phyloP scores from a whole-genome alignment of 208 protist species.

The Acanthamoeba sp. region DNA sequence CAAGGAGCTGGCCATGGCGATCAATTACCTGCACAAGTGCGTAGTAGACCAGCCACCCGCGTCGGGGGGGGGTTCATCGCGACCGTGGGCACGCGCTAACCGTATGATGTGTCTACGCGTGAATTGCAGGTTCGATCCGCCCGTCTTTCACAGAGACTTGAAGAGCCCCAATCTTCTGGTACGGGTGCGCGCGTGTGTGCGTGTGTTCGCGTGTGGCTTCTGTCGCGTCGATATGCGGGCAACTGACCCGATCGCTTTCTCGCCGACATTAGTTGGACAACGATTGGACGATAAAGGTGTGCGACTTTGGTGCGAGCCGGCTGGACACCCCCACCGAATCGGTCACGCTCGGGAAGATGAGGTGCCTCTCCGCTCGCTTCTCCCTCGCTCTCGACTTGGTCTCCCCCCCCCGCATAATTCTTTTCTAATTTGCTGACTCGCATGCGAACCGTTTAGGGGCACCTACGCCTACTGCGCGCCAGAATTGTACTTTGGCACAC shows the following conservation, averaged over 20 bases:
- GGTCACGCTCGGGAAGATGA: constrained; percentile 17
- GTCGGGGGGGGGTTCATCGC: no score
- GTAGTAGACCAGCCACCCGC: no score
- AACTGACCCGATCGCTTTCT: no score
- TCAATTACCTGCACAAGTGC: constrained; percentile 43
- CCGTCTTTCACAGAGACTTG: constrained; percentile 6
- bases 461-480: constrained; percentile 62
- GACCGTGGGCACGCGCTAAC: background rate
- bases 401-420: no score
- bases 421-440: no score
- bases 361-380: background rate
- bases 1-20: constrained; percentile 50
- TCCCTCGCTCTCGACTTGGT: background rate
- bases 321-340: constrained; percentile 17
- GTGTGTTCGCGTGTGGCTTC: no score
- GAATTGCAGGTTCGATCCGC: constrained; percentile 21
- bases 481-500: constrained; percentile 46
- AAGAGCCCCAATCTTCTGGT: constrained; percentile 61
- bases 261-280: background rate
- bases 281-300: constrained; percentile 62
- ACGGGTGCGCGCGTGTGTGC: no score
- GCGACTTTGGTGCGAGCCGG: constrained; percentile 46
- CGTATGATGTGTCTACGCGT: background rate
- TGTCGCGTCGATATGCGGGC: no score
- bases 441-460: background rate